A percentile compares a stretch with the other conserved stretches of the same genome.
These are phyloP conservation scores for Penicillium cosmopolitanum DNA, from an alignment of 495 filamentous ascomycete genomes.

Conservation along the genomic window DNA sequence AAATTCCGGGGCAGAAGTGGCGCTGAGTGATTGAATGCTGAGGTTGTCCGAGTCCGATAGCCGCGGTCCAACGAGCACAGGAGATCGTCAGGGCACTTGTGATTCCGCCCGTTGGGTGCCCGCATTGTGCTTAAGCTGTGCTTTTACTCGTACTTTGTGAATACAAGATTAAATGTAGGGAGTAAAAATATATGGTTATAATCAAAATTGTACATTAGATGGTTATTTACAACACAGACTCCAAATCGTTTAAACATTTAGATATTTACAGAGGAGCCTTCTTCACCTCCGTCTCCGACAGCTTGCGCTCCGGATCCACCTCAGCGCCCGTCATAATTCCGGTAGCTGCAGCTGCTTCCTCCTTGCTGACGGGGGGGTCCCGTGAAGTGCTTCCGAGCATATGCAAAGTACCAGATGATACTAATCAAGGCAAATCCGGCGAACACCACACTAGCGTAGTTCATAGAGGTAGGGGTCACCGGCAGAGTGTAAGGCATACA, in stretches of 20 bases:
- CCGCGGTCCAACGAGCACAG: background rate
- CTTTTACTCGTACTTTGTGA: background rate
- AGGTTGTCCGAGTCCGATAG: background rate
- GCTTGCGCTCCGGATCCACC: conserved; percentile 30
- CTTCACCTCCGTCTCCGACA: conserved; percentile 24
- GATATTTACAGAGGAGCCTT: conserved; percentile 7
- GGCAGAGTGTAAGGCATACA: conserved; percentile 60
- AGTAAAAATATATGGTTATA: background rate
- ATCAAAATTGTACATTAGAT: conserved; percentile 11
- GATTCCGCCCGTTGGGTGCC: background rate
- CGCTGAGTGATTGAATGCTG: background rate
- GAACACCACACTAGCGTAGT: conserved; percentile 70
- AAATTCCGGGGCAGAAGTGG: background rate
- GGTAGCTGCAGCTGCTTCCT: conserved; percentile 33
- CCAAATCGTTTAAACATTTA: background rate
- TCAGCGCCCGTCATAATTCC: conserved; percentile 43
- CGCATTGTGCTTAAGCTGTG: background rate
- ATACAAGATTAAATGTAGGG: background rate
- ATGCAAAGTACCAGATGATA: conserved; percentile 67
- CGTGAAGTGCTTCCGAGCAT: conserved; percentile 70
- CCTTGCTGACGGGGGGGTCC: conserved; percentile 64
- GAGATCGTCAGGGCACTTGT: conserved; percentile 7
- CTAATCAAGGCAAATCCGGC: conserved; percentile 60
- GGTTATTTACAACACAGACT: background rate
- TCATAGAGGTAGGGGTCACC: conserved; percentile 50